Evolutionary conservation across 140 eudicot species (phyloP).

Genomic region (Erigeron philadelphicus): DNA sequence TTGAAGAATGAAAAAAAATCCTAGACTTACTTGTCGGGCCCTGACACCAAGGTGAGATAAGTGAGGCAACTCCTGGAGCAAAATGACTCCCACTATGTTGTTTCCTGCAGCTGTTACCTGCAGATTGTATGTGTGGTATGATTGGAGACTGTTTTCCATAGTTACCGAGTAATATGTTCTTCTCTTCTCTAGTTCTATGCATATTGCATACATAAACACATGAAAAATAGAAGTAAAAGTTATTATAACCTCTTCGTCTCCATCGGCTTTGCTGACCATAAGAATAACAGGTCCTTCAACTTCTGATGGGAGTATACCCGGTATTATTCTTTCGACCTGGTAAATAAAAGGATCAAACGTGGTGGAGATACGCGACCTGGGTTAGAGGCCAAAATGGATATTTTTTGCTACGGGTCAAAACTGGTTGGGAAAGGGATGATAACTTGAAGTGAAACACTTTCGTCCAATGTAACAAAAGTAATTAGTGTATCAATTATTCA

Average conservation of each 20-base stretch:
- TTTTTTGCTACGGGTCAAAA: not conserved
- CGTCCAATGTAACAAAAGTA: not conserved
- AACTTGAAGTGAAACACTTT: too few relatives aligned
- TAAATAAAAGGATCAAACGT: not conserved
- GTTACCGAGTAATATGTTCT: not conserved
- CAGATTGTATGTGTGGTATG: constrained; percentile 14
- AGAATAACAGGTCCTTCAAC: constrained; percentile 73
- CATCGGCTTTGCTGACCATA: constrained; percentile 87
- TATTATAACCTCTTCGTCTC: constrained; percentile 83
- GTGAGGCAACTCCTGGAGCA: constrained; percentile 96
- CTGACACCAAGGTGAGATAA: constrained; percentile 97
- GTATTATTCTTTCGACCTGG: constrained; percentile 80
- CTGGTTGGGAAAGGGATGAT: too few relatives aligned
- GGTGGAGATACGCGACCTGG: not conserved
- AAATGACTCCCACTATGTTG: constrained; percentile 79
- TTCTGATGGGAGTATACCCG: constrained; percentile 68
- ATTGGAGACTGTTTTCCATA: not conserved
- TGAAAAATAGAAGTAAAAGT: not conserved
- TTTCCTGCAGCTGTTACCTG: constrained; percentile 97
- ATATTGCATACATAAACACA: not conserved
- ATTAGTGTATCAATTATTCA: not conserved
- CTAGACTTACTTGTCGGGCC: constrained; percentile 81
- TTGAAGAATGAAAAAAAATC: not conserved
- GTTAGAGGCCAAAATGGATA: not conserved
- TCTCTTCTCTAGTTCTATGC: not conserved